Base-by-base conservation (phyloP, 1,139 yeast species). In the Debaryomyces sp. region DNA sequence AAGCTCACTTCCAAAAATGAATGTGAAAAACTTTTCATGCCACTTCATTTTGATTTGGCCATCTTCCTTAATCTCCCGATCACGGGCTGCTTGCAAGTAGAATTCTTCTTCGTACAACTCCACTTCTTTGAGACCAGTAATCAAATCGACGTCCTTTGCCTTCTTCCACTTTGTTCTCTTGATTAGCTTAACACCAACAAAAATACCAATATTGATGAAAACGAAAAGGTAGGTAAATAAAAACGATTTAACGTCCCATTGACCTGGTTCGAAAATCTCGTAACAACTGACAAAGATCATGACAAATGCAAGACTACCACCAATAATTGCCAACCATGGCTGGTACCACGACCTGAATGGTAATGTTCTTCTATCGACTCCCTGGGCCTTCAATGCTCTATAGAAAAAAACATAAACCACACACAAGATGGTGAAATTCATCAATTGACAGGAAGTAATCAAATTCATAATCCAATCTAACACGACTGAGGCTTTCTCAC, bases 281-380 rank as follows among this genome's bases (percentile, higher is more conserved):
- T 86, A 89, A 7, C 94, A 91, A 50, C 83, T 77, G 23, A 85
- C 66, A 52, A 85, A 77, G 35, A 82, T 77, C 89, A 88, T 85
- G 8, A 66, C 60, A 18, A 68, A 60, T 2, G 80, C 70, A 45
- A 57, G 49, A 12, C 49, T 40, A 2, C 59, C 60, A 9, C 72
- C 76, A 45, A 72, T 54, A 30, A 67, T 60, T 1, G 78, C 77
- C 18, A 74, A 64, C 58, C 67, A 75, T 21, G 81, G 81, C 54
- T 76, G 81, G 46, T 51, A 65, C 78, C 78, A 75, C 0, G 71
- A 62, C 45, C 63, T 70, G 50, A 82, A 66, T 0, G 92, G 87
- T 43, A 89, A 75, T 1, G 70, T 59, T 32, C 75, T 70, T 45
- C 92, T 67, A 47, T 77, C 76, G 37, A 84, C 67, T 7, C 80